phyloP scores from a whole-genome alignment of 2,329 filamentous ascomycete genomes.

The Venturia carpophila region DNA sequence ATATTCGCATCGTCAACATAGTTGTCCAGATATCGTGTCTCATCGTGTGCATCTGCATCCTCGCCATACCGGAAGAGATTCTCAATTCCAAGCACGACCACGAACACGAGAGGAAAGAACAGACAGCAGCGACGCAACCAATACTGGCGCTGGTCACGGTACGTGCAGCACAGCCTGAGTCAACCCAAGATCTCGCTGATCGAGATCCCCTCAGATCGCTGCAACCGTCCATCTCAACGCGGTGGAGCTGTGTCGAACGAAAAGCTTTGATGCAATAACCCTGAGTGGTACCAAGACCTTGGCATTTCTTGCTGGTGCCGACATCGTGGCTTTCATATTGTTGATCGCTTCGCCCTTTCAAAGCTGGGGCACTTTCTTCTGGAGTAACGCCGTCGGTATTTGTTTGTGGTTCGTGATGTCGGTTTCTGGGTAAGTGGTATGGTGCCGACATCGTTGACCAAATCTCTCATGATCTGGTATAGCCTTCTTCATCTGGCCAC shows the following conservation, averaged over 20 bases:
- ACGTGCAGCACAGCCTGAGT: neutral
- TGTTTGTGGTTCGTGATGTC: neutral
- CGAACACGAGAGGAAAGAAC: neutral
- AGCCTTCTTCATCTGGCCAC: constrained; percentile 1
- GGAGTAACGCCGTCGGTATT: neutral
- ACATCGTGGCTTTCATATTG: neutral
- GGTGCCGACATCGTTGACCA: neutral
- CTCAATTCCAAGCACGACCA: neutral
- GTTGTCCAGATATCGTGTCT: neutral
- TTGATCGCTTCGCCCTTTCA: neutral
- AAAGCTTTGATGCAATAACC: neutral
- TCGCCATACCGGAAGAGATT: neutral
- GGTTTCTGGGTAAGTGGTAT: neutral
- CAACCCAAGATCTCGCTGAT: neutral
- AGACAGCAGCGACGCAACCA: neutral
- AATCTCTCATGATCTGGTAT: neutral
- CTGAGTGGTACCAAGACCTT: neutral
- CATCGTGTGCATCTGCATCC: neutral
- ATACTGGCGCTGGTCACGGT: neutral
- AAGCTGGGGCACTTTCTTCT: neutral
- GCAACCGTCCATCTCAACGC: neutral
- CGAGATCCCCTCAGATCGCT: neutral
- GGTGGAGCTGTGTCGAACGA: neutral
- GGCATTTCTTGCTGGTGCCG: neutral
- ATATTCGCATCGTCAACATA: neutral